Base-by-base conservation (phyloP, 2,329 filamentous ascomycete species). In the Colletotrichum lindemuthianum region DNA sequence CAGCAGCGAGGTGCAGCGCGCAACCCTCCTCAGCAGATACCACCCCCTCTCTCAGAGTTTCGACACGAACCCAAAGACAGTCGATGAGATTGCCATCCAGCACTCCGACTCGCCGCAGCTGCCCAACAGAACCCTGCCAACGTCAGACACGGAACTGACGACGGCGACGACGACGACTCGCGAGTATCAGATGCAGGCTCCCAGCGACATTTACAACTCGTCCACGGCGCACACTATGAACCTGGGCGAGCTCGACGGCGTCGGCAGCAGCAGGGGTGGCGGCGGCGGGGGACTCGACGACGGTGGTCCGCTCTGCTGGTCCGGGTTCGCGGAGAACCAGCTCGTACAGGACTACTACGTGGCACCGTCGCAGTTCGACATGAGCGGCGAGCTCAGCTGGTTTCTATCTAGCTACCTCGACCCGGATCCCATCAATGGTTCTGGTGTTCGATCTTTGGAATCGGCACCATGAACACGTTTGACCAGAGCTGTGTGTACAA, bases 321-420 rank as follows among this genome's bases (percentile, higher is more conserved):
- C 48, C 1, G 55, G 60, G 12, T 63, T 59, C 15, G 55, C 48
- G 4, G 60, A 59, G 37, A 63, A 59, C 16, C 60, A 59, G 32
- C 49, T 59, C 5, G 60, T 49, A 2, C 55, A 50, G 9, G 55
- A 53, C 4, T 63, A 63, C 55, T 59, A 53, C 13, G 55, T 63
- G 2, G 55, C 60, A 4, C 55, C 60, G 5, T 59, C 60, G 15
- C 60, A 63, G 15, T 63, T 59, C 9, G 60, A 59, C 32, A 59
- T 63, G 55, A 54, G 55, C 13, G 60, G 55, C 41, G 60, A 63
- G 37, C 32, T 63, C 2, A 63, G 55, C 15, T 63, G 55, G 60
- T 63, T 63, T 10, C 13, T 59, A 8, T 63, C 60, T 0, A 58
- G 60, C 13, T 63, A 63, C 13, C 49, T 59, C 36, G 60, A 63